Conservation (phyloP, 768 basidiomycete species). For the Lentinula aciculospora region DNA sequence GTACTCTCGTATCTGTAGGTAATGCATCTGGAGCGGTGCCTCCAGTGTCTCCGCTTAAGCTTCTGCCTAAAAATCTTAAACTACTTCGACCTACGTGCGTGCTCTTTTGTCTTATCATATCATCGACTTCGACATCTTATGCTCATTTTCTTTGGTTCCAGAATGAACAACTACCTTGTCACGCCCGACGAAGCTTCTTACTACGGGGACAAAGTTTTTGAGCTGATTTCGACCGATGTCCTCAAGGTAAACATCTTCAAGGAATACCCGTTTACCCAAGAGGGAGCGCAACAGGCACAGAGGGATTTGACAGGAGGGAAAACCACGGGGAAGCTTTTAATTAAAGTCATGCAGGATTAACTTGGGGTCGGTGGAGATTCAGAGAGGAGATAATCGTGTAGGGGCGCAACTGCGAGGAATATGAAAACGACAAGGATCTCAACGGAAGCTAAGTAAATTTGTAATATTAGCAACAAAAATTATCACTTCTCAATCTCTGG, state of each 20-base stretch:
- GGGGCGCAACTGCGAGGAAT: no score
- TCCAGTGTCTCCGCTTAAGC: conserved; percentile 67
- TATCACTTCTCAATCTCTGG: neutral
- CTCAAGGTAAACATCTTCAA: conserved; percentile 66
- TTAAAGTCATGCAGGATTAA: conserved; percentile 49
- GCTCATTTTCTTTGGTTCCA: conserved; percentile 19
- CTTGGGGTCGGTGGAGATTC: no score
- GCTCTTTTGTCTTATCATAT: neutral
- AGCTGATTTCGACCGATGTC: conserved; percentile 48
- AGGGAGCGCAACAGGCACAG: conserved; percentile 76
- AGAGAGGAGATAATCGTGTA: no score
- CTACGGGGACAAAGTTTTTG: conserved; percentile 65
- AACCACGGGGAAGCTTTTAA: conserved; percentile 81
- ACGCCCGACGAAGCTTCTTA: conserved; percentile 67
- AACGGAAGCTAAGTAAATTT: no score
- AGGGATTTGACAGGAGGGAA: conserved; percentile 69
- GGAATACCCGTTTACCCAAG: conserved; percentile 80
- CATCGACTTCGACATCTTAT: no score
- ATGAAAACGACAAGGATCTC: no score
- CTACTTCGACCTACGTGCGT: conserved; percentile 71
- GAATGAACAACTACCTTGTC: conserved; percentile 64
- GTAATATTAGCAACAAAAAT: no score
- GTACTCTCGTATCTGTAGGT: conserved; percentile 85
- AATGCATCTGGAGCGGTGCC: conserved; percentile 87
- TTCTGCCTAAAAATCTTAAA: conserved; percentile 79